Conservation (phyloP, 139 green algal species). For the Picochlorum sp. region DNA sequence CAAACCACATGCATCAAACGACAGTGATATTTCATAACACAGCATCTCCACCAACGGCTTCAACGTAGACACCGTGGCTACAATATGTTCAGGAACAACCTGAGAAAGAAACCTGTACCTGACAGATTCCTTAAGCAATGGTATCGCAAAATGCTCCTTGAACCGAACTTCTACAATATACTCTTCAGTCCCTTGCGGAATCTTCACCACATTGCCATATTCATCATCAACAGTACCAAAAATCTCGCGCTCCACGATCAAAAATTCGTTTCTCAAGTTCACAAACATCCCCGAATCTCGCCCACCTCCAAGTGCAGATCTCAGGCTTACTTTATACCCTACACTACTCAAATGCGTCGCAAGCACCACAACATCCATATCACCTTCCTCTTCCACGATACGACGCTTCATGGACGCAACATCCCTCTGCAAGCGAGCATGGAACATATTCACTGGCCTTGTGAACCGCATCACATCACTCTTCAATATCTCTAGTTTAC, state of each 20-base stretch:
- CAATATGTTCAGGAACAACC: slow-evolving; percentile 45
- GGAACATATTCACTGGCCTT: not conserved
- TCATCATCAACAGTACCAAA: not conserved
- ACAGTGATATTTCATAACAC: slow-evolving; percentile 40
- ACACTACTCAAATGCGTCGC: slow-evolving; percentile 28
- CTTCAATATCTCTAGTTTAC: too few relatives aligned
- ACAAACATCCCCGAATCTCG: slow-evolving; percentile 28
- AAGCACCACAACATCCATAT: slow-evolving; percentile 30
- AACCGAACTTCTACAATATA: slow-evolving; percentile 37
- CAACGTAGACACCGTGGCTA: slow-evolving; percentile 36
- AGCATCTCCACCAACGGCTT: slow-evolving; percentile 40
- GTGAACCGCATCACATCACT: too few relatives aligned
- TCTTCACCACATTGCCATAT: not conserved
- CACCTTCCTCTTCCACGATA: slow-evolving; percentile 35
- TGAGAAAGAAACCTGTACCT: slow-evolving; percentile 30
- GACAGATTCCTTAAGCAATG: slow-evolving; percentile 7
- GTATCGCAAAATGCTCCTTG: slow-evolving; percentile 44
- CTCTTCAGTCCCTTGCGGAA: slow-evolving; percentile 11
- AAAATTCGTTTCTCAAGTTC: slow-evolving; percentile 43
- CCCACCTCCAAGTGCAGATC: slow-evolving; percentile 36
- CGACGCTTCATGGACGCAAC: slow-evolving; percentile 20
- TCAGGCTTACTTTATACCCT: slow-evolving; percentile 33
- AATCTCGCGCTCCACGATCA: slow-evolving; percentile 21
- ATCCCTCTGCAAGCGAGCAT: slow-evolving; percentile 33
- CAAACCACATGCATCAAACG: slow-evolving; percentile 43